Evolutionary conservation across 176 grass and related monocot species (phyloP).

Genomic region (Cenchrus purpureus): DNA sequence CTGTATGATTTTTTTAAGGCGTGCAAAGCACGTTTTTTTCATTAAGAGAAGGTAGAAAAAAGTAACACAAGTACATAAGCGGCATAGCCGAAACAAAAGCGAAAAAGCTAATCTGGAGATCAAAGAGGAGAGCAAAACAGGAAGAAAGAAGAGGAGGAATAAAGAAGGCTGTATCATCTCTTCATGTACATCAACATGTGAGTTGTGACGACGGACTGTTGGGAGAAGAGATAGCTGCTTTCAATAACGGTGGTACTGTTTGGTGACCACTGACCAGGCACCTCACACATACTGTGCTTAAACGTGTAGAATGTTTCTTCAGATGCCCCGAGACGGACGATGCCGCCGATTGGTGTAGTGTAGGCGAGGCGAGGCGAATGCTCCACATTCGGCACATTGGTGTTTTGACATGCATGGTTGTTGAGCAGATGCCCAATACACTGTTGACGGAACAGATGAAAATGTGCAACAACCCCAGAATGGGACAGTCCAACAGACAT

Average conservation of each 20-base stretch:
- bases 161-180: no score
- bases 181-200: no score
- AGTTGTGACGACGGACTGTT: no score
- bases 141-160: no score
- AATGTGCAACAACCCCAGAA: slow-evolving; percentile 12
- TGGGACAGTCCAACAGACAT: slow-evolving; percentile 10
- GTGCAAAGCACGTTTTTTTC: no score
- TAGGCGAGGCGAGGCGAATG: background rate
- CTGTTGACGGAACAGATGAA: background rate
- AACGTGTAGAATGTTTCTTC: slow-evolving; percentile 10
- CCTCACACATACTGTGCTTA: background rate
- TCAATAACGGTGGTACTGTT: background rate
- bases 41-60: no score
- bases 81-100: no score
- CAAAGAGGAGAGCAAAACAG: no score
- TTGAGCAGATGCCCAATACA: background rate
- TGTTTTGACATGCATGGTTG: background rate
- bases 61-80: no score
- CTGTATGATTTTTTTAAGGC: no score
- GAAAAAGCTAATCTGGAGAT: no score
- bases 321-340: background rate
- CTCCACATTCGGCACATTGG: no score
- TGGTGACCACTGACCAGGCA: slow-evolving; percentile 44
- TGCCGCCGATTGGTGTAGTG: slow-evolving; percentile 1
- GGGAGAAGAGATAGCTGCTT: background rate